phyloP scores from a whole-genome alignment of 1,139 yeast species.

The Saccharomyces hybrid region DNA sequence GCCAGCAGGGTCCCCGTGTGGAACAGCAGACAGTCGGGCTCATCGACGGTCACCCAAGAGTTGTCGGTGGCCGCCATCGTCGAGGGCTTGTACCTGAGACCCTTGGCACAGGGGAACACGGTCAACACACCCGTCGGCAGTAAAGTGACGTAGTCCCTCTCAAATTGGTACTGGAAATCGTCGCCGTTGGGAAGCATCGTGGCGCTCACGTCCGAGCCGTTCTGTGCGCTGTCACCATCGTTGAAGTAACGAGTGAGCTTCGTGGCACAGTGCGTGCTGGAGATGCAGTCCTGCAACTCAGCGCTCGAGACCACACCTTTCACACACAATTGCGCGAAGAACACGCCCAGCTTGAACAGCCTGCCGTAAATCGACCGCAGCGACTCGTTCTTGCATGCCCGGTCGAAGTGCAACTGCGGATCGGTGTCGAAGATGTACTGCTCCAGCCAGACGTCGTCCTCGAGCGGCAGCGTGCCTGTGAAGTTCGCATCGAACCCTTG shows the following conservation, averaged over 20 bases:
- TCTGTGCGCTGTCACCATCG: slow-evolving; percentile 4
- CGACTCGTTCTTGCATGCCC: slow-evolving; percentile 11
- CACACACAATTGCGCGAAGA: slow-evolving; percentile 19
- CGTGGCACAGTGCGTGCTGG: slow-evolving; percentile 9
- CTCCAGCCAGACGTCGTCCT: slow-evolving; percentile 17
- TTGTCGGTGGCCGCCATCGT: slow-evolving; percentile 21
- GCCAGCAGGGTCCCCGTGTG: slow-evolving; percentile 26
- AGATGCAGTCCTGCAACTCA: slow-evolving; percentile 3
- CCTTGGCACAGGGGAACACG: slow-evolving; percentile 23
- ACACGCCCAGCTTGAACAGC: slow-evolving; percentile 19
- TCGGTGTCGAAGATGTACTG: slow-evolving; percentile 26
- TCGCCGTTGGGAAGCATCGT: slow-evolving; percentile 14
- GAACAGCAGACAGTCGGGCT: slow-evolving; percentile 26
- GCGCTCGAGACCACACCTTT: slow-evolving; percentile 11
- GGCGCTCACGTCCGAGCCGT: slow-evolving; percentile 1
- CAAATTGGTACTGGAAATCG: slow-evolving; percentile 17
- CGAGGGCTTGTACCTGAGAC: slow-evolving; percentile 22
- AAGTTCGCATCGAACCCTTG: slow-evolving; percentile 27
- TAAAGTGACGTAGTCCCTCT: slow-evolving; percentile 13
- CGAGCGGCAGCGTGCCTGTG: slow-evolving; percentile 19
- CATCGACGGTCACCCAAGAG: slow-evolving; percentile 21
- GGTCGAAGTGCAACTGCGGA: slow-evolving; percentile 10
- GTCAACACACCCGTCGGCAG: slow-evolving; percentile 21
- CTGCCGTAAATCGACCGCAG: slow-evolving; percentile 14
- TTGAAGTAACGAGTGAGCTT: slow-evolving; percentile 18